Evolutionary conservation across 331 rosid genomes (phyloP).

Genomic region (Pyrus hybrid): DNA sequence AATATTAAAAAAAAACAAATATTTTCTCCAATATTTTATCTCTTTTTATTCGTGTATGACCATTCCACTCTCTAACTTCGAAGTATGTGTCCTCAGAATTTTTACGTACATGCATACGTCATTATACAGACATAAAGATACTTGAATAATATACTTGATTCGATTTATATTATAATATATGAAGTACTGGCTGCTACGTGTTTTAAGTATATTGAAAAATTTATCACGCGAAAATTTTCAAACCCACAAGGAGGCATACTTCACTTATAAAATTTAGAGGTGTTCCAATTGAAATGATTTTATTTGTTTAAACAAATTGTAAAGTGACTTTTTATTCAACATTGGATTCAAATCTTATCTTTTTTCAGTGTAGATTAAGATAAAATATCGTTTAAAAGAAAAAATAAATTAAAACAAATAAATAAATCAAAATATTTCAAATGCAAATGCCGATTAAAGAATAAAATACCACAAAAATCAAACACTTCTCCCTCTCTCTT

Average conservation of each 20-base stretch:
- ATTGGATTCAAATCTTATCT: too few species aligned
- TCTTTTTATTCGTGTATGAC: background rate
- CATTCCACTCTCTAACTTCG: background rate
- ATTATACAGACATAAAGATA: too few species aligned
- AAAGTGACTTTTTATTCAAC: too few species aligned
- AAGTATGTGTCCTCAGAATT: background rate
- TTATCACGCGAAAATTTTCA: background rate
- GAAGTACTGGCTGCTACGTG: fast-evolving
- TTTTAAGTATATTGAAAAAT: too few species aligned
- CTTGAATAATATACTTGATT: too few species aligned
- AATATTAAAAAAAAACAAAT: background rate
- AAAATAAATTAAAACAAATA: too few species aligned
- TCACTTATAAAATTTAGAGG: background rate
- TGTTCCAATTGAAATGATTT: too few species aligned
- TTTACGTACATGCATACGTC: too few species aligned
- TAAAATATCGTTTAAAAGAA: too few species aligned
- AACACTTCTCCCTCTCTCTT: background rate
- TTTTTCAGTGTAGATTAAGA: too few species aligned
- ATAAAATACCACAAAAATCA: background rate
- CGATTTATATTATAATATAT: too few species aligned
- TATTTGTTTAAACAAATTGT: too few species aligned
- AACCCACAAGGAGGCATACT: background rate
- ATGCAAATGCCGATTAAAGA: background rate
- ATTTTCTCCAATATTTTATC: background rate
- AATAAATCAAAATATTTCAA: background rate